A percentile compares a stretch with the other conserved stretches of the same genome.
Conservation (phyloP, 129 eudicot species). For the Ambrosia trifida region DNA sequence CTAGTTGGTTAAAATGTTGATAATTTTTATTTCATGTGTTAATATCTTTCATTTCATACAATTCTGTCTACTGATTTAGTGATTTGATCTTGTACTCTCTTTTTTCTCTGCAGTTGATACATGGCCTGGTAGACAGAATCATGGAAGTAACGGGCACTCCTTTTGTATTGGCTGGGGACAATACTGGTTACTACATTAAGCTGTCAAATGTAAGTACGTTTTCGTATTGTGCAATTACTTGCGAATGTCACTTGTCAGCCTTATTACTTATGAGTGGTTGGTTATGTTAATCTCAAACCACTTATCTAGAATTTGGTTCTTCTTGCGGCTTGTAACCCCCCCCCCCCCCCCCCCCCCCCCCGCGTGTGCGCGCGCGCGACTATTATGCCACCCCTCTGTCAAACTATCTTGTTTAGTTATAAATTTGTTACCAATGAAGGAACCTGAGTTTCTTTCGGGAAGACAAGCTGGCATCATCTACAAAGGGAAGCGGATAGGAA, state of each 20-base stretch:
- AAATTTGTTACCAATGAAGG: conserved; percentile 42
- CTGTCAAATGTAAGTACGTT: conserved; percentile 57
- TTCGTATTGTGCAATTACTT: not conserved
- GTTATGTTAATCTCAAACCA: conserved; percentile 9
- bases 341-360: too few relatives aligned
- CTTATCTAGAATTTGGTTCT: too few relatives aligned
- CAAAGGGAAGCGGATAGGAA: conserved; percentile 79
- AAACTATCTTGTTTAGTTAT: not conserved
- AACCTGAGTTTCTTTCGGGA: conserved; percentile 83
- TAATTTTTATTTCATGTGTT: not conserved
- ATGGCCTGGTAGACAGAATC: conserved; percentile 86
- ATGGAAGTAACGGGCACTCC: conserved; percentile 81
- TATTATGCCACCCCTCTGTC: not conserved
- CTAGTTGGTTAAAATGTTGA: not conserved
- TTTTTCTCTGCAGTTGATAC: conserved; percentile 59
- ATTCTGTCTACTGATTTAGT: conserved; percentile 5
- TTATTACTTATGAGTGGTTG: not conserved
- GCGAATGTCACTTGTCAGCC: not conserved
- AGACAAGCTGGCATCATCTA: conserved; percentile 88
- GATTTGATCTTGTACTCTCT: not conserved
- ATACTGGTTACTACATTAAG: conserved; percentile 75
- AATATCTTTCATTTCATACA: conserved; percentile 6
- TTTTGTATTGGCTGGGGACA: conserved; percentile 59
- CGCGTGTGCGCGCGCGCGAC: too few relatives aligned
- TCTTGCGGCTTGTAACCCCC: too few relatives aligned